phyloP scores from a whole-genome alignment of 257 asterid species.

The Voacanga thouarsii region DNA sequence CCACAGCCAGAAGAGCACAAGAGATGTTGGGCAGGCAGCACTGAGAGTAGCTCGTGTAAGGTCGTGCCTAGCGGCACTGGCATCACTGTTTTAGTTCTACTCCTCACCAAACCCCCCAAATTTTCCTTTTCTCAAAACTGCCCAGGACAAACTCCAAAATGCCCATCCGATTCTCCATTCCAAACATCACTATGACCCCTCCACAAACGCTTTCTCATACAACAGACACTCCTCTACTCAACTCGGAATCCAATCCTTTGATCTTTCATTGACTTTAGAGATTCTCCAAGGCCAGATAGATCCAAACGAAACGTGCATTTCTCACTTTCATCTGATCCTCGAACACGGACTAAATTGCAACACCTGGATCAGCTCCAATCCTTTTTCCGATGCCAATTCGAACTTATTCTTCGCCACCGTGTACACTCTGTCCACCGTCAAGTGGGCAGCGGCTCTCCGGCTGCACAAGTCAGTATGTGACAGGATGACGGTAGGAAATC shows the following conservation, averaged over 20 bases:
- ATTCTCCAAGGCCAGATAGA: conserved; percentile 37
- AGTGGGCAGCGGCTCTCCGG: conserved; percentile 54
- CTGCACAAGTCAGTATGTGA: conserved; percentile 82
- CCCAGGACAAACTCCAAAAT: conserved; percentile 58
- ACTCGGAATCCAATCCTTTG: conserved; percentile 55
- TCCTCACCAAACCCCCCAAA: conserved; percentile 50
- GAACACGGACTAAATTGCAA: conserved; percentile 69
- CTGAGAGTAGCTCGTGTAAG: conserved; percentile 92
- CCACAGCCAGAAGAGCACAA: conserved; percentile 16
- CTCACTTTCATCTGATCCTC: conserved; percentile 62
- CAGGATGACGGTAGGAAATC: conserved; percentile 55
- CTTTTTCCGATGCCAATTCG: conserved; percentile 22
- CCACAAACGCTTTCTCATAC: conserved; percentile 51
- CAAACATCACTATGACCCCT: conserved; percentile 43
- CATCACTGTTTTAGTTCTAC: conserved; percentile 63
- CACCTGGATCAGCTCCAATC: conserved; percentile 46
- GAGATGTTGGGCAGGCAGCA: conserved; percentile 55
- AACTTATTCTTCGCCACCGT: conserved; percentile 62
- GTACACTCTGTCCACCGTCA: conserved; percentile 35
- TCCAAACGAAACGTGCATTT: conserved; percentile 12
- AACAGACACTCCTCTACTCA: conserved; percentile 38
- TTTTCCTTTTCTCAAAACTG: conserved; percentile 40
- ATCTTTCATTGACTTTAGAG: conserved; percentile 52
- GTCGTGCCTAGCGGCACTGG: conserved; percentile 94
- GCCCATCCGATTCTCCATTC: conserved; percentile 82